A percentile compares a stretch with the other conserved stretches of the same genome.
These are phyloP conservation scores for Pisolithus albus DNA, from an alignment of 768 basidiomycete species.

Conservation along the genomic window DNA sequence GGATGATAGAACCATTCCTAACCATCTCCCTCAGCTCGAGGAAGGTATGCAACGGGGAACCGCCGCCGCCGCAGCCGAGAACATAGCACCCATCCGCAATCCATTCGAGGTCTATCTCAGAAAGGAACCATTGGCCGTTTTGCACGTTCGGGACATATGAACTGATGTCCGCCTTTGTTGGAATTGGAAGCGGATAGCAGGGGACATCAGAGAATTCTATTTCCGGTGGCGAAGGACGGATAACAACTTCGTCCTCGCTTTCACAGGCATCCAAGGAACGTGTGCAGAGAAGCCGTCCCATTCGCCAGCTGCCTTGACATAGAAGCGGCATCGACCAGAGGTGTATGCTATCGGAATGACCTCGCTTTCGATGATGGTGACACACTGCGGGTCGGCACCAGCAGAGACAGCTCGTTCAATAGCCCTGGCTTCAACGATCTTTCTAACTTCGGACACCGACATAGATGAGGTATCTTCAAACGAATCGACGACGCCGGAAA, in stretches of 20 bases:
- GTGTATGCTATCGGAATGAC: conserved; percentile 40
- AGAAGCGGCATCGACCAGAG: conserved; percentile 34
- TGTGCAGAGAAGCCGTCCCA: conserved; percentile 24
- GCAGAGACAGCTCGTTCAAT: conserved; percentile 38
- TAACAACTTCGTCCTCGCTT: not conserved
- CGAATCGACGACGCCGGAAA: conserved; percentile 41
- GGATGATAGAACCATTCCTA: conserved; percentile 39
- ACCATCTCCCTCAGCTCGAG: conserved; percentile 47
- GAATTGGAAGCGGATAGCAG: conserved; percentile 7
- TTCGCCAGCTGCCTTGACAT: conserved; percentile 58
- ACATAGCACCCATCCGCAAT: conserved; percentile 59
- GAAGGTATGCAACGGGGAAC: conserved; percentile 47
- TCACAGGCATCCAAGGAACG: conserved; percentile 14
- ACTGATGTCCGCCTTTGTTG: conserved; percentile 21
- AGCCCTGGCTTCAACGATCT: conserved; percentile 32
- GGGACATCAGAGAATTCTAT: not conserved
- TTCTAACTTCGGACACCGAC: conserved; percentile 25
- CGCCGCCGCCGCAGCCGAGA: conserved; percentile 59
- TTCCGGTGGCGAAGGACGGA: not conserved
- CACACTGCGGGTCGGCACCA: conserved; percentile 38
- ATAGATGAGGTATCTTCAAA: conserved; percentile 36
- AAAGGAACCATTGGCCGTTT: conserved; percentile 38
- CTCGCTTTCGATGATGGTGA: conserved; percentile 50
- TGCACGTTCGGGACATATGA: conserved; percentile 34
- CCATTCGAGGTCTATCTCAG: conserved; percentile 47